Evolutionary conservation across 1,139 yeast genomes (phyloP).

Genomic region (Sugiyamaella pinicola): DNA sequence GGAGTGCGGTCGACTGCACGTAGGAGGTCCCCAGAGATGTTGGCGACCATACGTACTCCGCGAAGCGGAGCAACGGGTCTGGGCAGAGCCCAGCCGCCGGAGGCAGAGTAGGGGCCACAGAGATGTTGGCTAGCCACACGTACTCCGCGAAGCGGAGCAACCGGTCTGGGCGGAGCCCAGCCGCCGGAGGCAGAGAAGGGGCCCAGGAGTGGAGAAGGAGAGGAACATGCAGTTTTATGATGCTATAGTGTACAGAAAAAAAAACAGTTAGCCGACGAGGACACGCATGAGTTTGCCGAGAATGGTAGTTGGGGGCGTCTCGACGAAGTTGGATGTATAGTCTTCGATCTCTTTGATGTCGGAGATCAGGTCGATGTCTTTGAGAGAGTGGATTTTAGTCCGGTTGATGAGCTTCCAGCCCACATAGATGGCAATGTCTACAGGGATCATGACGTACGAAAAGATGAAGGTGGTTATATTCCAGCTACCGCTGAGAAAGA

Average conservation of each 20-base stretch:
- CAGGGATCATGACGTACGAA: conserved; percentile 66
- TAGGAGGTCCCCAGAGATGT: too few relatives aligned
- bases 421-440: conserved; percentile 59
- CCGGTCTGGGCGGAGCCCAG: not conserved
- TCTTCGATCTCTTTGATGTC: conserved; percentile 61
- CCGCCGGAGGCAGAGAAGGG: not conserved
- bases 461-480: conserved; percentile 60
- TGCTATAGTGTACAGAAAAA: conserved; percentile 4
- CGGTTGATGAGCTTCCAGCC: conserved; percentile 57
- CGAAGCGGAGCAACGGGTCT: not conserved
- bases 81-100: not conserved
- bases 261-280: conserved; percentile 19
- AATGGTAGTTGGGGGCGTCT: conserved; percentile 26
- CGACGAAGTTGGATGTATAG: conserved; percentile 28
- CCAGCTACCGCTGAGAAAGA: conserved; percentile 70
- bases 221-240: not conserved
- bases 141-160: not conserved
- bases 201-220: not conserved
- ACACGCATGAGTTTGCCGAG: conserved; percentile 21
- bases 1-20: too few relatives aligned
- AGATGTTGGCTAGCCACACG: too few relatives aligned
- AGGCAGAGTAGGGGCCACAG: not conserved
- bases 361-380: conserved; percentile 55
- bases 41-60: too few relatives aligned
- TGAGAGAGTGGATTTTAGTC: conserved; percentile 54